phyloP scores from a whole-genome alignment of 768 basidiomycete species.

The Tylopilus intermedius region DNA sequence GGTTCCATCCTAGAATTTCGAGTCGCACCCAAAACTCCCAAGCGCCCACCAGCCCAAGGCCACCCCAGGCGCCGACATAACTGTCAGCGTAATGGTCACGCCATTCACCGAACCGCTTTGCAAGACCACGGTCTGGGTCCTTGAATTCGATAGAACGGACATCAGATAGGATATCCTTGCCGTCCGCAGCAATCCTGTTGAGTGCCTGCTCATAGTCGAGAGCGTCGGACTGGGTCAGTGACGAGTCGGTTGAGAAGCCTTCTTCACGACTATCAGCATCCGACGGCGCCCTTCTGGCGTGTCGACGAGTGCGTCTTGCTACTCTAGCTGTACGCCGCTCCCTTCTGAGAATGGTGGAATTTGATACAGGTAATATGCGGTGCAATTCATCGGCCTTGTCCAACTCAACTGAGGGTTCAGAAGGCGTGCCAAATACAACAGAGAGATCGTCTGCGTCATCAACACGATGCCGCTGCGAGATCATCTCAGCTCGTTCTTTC shows the following conservation, averaged over 20 bases:
- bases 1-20: conserved; percentile 86
- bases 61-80: conserved; percentile 86
- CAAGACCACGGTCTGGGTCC: conserved; percentile 73
- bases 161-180: conserved; percentile 64
- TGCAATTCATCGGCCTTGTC: conserved; percentile 63
- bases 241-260: conserved; percentile 85
- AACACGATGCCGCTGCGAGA: conserved; percentile 56
- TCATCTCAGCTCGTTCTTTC: conserved; percentile 68
- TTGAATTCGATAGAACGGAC: conserved; percentile 81
- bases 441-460: conserved; percentile 83
- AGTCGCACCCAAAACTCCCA: conserved; percentile 95
- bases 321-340: conserved; percentile 57
- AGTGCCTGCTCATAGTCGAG: conserved; percentile 66
- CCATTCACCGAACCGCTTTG: conserved; percentile 64
- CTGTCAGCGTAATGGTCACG: conserved; percentile 71
- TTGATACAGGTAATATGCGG: conserved; percentile 43
- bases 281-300: conserved; percentile 22
- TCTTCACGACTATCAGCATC: conserved; percentile 47
- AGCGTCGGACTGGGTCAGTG: conserved; percentile 59
- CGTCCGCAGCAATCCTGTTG: conserved; percentile 45
- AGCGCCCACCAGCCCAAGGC: conserved; percentile 77
- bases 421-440: conserved; percentile 56
- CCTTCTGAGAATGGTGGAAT: conserved; percentile 41
- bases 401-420: conserved; percentile 26
- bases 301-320: conserved; percentile 49